A percentile compares a stretch with the other conserved stretches of the same genome.
Conservation (phyloP, 2,329 filamentous ascomycete genomes). For the Cordyceps pruinosa region DNA sequence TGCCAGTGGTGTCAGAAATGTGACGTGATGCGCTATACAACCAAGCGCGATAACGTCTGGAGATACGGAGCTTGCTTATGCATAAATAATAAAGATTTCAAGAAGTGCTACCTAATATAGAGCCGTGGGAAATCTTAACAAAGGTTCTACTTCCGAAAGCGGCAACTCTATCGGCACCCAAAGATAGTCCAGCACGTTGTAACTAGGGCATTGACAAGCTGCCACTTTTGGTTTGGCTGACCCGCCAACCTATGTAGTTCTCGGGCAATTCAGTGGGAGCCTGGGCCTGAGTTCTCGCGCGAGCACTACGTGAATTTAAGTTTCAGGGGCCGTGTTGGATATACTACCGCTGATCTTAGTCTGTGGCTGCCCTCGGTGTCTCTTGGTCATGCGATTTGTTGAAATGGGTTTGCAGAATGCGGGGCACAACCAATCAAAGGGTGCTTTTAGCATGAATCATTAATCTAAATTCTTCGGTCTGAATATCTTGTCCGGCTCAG, state of each 20-base stretch:
- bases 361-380: background rate
- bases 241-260: background rate
- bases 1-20: too few relatives aligned
- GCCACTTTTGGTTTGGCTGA: background rate
- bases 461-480: background rate
- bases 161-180: background rate
- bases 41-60: too few relatives aligned
- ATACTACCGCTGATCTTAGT: background rate
- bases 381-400: background rate
- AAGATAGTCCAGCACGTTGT: background rate
- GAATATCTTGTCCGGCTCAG: background rate
- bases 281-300: background rate
- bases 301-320: background rate
- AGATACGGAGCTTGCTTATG: too few relatives aligned
- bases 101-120: background rate
- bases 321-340: background rate
- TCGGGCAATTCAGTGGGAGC: background rate
- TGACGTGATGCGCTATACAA: too few relatives aligned
- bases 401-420: background rate
- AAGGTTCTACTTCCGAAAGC: background rate
- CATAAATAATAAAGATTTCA: too few relatives aligned
- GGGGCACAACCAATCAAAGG: background rate
- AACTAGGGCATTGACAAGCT: background rate
- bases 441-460: background rate
- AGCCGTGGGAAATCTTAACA: background rate